Base-by-base conservation (phyloP, 2,329 filamentous ascomycete genomes). In the Epichloe aotearoae region DNA sequence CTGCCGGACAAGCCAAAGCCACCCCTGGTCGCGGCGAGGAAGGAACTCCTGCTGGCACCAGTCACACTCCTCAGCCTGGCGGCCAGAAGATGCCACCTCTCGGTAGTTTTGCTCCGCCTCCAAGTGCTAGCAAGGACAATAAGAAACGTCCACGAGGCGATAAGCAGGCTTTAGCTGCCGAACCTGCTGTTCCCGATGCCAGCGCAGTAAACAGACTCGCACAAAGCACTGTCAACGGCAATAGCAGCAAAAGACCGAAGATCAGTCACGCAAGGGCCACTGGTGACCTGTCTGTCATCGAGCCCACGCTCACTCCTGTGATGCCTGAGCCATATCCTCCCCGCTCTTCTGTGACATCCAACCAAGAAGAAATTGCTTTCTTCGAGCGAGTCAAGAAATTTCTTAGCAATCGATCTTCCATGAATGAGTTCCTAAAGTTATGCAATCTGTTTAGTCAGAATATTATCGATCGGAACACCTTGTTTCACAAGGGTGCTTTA, bases 361-460 rank as follows among this genome's bases (percentile, higher is more conserved):
- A 79, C 23, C 78, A 83, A 50, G 91, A 97, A 52, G 91, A 97
- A 62, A 76, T 97, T 49, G 82, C 82, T 2, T 97, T 97, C 69
- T 98, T 98, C 60, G 93, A 98, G 54, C 84, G 89, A 7, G 89
- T 93, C 17, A 97, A 96, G 76, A 98, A 98, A 68, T 91, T 85
- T 61, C 88, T 98, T 52, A 83, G 85, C 54, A 97, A 97, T 66
- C 86, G 95, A 65, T 86, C 88, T 51, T 84, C 84, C 3, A 94
- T 95, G 77, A 90, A 87, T 59, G 93, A 98, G 65, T 98, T 98
- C 67, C 70, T 98, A 56, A 98, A 98, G 71, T 80, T 98, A 6
- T 93, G 91, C 73, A 98, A 97, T 59, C 76, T 98, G 33, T 98
- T 88, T 70, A 93, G 86, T 20, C 87, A 95, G 60, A 90, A 94